Conservation (phyloP, 2,329 filamentous ascomycete species). For the Penicillium aurantiogriseum region DNA sequence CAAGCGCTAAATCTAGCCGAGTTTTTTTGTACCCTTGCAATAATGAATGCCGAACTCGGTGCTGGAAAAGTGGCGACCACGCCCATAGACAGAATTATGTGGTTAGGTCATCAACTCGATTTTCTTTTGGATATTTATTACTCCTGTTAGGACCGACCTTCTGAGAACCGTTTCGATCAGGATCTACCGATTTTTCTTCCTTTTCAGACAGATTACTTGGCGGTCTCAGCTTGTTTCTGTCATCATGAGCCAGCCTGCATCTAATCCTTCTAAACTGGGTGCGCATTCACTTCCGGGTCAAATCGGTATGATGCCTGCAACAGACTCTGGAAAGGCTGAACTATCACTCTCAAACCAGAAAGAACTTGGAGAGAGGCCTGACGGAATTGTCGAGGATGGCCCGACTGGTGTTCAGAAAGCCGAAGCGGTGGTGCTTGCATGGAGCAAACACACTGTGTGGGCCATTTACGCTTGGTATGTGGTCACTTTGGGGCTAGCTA, state of each 20-base stretch:
- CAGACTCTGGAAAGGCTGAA: background rate
- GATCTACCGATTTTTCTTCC: background rate
- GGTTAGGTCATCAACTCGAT: background rate
- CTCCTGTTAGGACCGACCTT: background rate
- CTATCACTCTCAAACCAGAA: background rate
- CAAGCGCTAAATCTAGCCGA: background rate
- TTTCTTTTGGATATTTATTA: background rate
- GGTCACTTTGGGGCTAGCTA: background rate
- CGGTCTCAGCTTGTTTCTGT: background rate
- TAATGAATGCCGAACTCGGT: background rate
- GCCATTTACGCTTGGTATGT: conserved; percentile 33
- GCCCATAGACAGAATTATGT: background rate
- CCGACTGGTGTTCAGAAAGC: conserved; percentile 22
- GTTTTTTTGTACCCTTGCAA: background rate
- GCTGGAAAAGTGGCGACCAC: background rate
- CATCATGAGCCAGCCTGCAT: background rate
- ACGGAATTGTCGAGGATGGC: background rate
- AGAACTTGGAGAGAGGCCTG: background rate
- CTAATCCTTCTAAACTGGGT: background rate
- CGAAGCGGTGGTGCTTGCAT: conserved; percentile 40
- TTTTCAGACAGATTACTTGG: background rate
- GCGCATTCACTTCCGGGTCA: background rate
- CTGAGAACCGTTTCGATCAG: background rate
- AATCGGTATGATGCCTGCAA: background rate
- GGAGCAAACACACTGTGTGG: conserved; percentile 32